A percentile compares a stretch with the other conserved stretches of the same genome.
phyloP scores from a whole-genome alignment of 78 protist species.

The Guillardia theta region DNA sequence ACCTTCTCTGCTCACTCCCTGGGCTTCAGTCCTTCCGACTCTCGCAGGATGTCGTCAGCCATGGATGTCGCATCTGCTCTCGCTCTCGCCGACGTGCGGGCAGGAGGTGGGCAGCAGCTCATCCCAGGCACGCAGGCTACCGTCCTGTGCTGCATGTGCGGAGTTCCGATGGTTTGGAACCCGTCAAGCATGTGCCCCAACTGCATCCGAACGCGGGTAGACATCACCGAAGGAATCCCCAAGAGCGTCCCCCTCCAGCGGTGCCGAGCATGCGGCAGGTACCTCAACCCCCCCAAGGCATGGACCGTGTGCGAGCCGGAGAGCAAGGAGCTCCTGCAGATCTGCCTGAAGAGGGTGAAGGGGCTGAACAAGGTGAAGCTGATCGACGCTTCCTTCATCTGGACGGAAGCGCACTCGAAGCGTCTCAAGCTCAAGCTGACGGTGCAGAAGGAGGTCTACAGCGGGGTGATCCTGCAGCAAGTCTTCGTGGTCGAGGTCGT shows the following conservation, averaged over 20 bases:
- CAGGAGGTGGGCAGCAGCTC: background rate
- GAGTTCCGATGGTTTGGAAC: slow-evolving; percentile 82
- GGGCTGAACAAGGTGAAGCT: slow-evolving; percentile 86
- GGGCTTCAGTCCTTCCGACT: no score
- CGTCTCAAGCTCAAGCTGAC: slow-evolving; percentile 91
- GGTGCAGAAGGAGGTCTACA: slow-evolving; percentile 90
- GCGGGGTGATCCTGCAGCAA: slow-evolving; percentile 94
- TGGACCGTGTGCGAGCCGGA: slow-evolving; percentile 67
- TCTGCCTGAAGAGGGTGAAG: slow-evolving; percentile 78
- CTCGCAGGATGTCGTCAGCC: no score
- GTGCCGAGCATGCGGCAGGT: slow-evolving; percentile 88
- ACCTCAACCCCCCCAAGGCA: background rate
- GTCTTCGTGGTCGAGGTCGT: slow-evolving; percentile 87
- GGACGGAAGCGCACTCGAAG: slow-evolving; percentile 99
- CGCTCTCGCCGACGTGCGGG: background rate
- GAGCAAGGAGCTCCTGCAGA: slow-evolving; percentile 88
- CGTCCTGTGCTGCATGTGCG: slow-evolving; percentile 79
- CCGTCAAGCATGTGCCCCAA: slow-evolving; percentile 95
- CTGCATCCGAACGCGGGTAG: slow-evolving; percentile 89
- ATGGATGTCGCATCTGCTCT: background rate
- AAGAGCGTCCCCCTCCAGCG: slow-evolving; percentile 70
- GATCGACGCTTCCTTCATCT: slow-evolving; percentile 96
- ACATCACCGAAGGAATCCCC: slow-evolving; percentile 96
- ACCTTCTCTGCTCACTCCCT: no score
- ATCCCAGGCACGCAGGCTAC: background rate